These are phyloP conservation scores for Cyclostephanos tholiformis DNA, from an alignment of 108 stramenopile species.

Conservation along the genomic window DNA sequence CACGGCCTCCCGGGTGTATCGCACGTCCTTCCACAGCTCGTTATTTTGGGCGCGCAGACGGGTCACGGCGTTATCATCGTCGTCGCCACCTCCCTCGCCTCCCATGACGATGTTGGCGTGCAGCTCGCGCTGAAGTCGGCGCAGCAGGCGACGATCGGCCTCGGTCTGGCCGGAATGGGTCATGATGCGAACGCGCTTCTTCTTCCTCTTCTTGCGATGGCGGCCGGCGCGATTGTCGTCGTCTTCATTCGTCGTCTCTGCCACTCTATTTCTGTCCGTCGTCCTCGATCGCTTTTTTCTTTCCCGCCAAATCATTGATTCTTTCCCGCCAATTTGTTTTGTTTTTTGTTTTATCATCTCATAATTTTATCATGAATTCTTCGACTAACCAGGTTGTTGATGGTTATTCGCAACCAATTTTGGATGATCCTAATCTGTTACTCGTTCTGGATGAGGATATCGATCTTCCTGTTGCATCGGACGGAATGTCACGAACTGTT, in stretches of 20 bases:
- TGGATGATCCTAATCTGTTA: too few species aligned
- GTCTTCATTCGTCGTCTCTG: constrained; percentile 5
- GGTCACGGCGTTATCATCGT: constrained; percentile 33
- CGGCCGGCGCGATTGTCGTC: constrained; percentile 13
- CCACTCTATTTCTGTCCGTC: constrained; percentile 2
- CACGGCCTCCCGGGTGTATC: constrained; percentile 83
- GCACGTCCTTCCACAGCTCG: constrained; percentile 66
- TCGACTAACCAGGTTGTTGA: too few species aligned
- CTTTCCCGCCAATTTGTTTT: too few species aligned
- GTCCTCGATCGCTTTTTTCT: too few species aligned
- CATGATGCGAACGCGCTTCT: constrained; percentile 52
- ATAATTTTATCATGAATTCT: too few species aligned
- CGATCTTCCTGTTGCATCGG: too few species aligned
- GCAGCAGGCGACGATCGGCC: constrained; percentile 70
- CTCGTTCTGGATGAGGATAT: too few species aligned
- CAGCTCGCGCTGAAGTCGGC: constrained; percentile 52
- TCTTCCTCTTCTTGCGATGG: constrained; percentile 24
- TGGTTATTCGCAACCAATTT: too few species aligned
- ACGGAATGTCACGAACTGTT: too few species aligned
- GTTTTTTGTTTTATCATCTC: too few species aligned
- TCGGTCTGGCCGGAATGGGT: constrained; percentile 63
- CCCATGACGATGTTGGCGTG: constrained; percentile 39
- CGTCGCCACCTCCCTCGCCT: constrained; percentile 14
- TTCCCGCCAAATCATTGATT: too few species aligned
- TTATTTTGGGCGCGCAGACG: constrained; percentile 68